Base-by-base conservation (phyloP, 1,284 basidiomycete genomes). In the Cryptococcus sp. region DNA sequence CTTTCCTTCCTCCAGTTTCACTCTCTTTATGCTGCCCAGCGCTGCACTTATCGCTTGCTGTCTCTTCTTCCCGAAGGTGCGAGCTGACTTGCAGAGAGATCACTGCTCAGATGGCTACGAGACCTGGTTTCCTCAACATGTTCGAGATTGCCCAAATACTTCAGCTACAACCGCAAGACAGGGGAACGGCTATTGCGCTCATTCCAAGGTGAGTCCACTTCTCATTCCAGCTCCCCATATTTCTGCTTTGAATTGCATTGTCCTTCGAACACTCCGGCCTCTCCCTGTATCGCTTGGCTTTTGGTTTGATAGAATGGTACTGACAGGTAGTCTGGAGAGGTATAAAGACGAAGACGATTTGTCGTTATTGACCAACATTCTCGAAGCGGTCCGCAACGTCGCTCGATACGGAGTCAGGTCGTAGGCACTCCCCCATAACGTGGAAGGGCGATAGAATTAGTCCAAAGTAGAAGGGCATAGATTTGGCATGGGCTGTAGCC, bases 91-190 rank as follows among this genome's bases (percentile, higher is more conserved):
- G 5, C 4, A 21, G 6, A 4, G 39, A 46, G 50, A 23, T 38
- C 43, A 31, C 35, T 45, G 12, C 16, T 31, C 14, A 33, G 43
- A 12, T 38, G 11, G 40, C 21, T 2, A 26, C 16, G 12, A 32
- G 16, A 34, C 14, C n/a, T 5, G 62, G 57, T 0, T 71, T 71
- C 47, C 46, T 71, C 24, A 71, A 71, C 57, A 68, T 62, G 43
- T 71, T 71, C 43, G 69, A 71, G 55, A 60, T 67, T 23, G 67
- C 69, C 19, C 69, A 71, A 50, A 66, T 71, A 56, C 66, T 71
- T 60, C 62, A 68, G 40, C 57, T 71, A 4, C 57, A 63, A 2
- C 69, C 69, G 3, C 61, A 66, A 52, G 51, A 54, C 33, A 62
- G 69, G 9, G 66, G 68, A 44, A 63, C 66, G 1, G 69, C 69